Base-by-base conservation (phyloP, 768 basidiomycete species). In the Leccinum variicolor region DNA sequence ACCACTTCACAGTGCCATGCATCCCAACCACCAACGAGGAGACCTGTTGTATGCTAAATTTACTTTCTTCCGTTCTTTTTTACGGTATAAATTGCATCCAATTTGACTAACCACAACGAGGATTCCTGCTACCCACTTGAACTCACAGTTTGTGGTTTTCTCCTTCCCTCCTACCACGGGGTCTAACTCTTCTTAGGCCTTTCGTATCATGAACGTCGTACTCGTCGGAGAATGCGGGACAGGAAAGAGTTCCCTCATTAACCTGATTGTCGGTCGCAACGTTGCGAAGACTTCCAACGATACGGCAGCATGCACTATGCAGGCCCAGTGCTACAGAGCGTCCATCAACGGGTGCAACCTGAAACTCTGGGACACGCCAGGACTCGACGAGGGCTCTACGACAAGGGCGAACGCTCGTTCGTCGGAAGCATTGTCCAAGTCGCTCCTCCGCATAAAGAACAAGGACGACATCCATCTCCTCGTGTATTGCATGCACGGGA, bases 231-330 rank as follows among this genome's bases (percentile, higher is more conserved):
- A 70, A 59, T 61, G 61, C 4, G 67, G 65, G 15, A 56, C 50
- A 26, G 66, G 69, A 39, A 66, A 70, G 39, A 70, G 69, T 5
- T 70, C 64, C 15, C 50, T 70, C 19, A 53, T 70, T 6, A 70
- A 70, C 45, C 45, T 68, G 9, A 59, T 66, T 39, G 13, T 61
- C 0, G 58, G 59, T 1, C 34, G 23, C 47, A 29, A 64, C 26
- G 34, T 60, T 3, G 60, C 64, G 28, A 50, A 52, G 11, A 61
- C 64, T 14, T 69, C 66, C 29, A 60, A 58, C 41, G 66, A 68
- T 45, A 48, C 69, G n/a, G 6, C 26, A 4, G 54, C 62, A 21
- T 64, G 66, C 52, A 70, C 69, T 15, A 29, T 52, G 11, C 19
- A 46, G 33, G 21, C 39, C 15, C 39, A 48, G 33, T 52, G 46